A percentile compares a stretch with the other conserved stretches of the same genome.
These are phyloP conservation scores for Nigrospora sphaerica DNA, from an alignment of 2,329 filamentous ascomycete species.

Conservation along the genomic window DNA sequence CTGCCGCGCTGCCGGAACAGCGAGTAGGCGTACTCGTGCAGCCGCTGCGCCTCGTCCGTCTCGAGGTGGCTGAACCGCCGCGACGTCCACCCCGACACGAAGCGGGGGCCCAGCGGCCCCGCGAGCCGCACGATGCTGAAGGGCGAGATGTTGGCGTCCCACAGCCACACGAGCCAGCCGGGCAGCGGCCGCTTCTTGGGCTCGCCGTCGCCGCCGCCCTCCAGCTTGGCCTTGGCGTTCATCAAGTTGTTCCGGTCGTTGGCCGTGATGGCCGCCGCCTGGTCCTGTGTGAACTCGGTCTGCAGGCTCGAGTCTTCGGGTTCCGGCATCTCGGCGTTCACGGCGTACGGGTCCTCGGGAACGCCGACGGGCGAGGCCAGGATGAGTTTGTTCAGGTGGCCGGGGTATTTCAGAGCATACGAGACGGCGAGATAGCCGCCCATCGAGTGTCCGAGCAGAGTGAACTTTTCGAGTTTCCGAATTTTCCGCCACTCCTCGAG, in stretches of 20 bases:
- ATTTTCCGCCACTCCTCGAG: conserved; percentile 92
- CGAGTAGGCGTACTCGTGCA: conserved; percentile 91
- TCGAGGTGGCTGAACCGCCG: conserved; percentile 88
- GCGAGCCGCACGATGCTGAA: conserved; percentile 85
- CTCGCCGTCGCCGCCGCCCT: conserved; percentile 20
- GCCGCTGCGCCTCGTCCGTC: conserved; percentile 66
- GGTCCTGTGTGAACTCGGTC: conserved; percentile 75
- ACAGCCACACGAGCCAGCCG: conserved; percentile 85
- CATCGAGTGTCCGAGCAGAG: conserved; percentile 84
- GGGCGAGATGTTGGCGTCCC: conserved; percentile 94
- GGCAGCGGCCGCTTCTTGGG: conserved; percentile 54
- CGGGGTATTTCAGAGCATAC: conserved; percentile 94
- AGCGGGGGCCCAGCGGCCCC: conserved; percentile 81
- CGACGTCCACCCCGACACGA: conserved; percentile 92
- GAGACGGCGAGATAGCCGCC: conserved; percentile 93
- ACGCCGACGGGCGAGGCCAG: conserved; percentile 91
- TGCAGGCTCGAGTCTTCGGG: conserved; percentile 64
- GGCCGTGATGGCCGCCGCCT: conserved; percentile 32
- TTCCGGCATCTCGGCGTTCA: conserved; percentile 73
- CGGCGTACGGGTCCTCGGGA: conserved; percentile 87
- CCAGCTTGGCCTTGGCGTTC: conserved; percentile 26
- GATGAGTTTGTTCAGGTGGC: conserved; percentile 90
- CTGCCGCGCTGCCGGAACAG: conserved; percentile 89
- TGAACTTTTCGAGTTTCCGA: conserved; percentile 87
- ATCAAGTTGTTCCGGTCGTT: conserved; percentile 26